phyloP scores from a whole-genome alignment of 441 rosid genomes.

The Erodium moschatum region DNA sequence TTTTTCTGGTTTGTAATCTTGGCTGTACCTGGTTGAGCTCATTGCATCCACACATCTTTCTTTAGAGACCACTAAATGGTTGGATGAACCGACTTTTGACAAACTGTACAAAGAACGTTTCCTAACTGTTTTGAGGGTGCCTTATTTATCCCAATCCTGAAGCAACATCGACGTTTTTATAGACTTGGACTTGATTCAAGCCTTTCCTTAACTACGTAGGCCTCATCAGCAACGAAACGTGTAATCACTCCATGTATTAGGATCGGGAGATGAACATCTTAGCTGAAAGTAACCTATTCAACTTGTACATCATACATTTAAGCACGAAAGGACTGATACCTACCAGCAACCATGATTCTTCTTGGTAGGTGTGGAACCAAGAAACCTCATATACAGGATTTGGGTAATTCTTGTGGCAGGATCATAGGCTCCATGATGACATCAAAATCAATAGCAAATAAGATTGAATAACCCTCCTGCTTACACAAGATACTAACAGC shows the following conservation, averaged over 20 bases:
- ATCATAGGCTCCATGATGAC: no score
- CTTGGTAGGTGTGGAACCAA: slow-evolving; percentile 5
- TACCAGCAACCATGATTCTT: not conserved
- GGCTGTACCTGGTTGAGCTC: slow-evolving; percentile 17
- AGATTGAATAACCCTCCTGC: no score
- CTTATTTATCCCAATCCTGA: no score
- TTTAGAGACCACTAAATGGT: slow-evolving; percentile 13
- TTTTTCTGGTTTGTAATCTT: slow-evolving; percentile 12
- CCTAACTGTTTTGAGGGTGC: not conserved
- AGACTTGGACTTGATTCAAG: not conserved
- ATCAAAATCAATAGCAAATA: no score
- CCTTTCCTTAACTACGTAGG: not conserved
- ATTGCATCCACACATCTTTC: no score
- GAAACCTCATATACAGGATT: not conserved
- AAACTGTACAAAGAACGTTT: slow-evolving; percentile 11
- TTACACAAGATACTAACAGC: no score
- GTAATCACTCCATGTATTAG: not conserved
- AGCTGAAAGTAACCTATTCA: not conserved
- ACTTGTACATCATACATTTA: not conserved
- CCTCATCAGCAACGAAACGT: not conserved
- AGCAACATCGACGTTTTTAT: not conserved
- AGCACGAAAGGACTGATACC: not conserved
- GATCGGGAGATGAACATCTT: not conserved
- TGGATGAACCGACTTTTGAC: slow-evolving; percentile 18
- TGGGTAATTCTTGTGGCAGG: no score